These are phyloP conservation scores for Lathyrus oleraceus DNA, from an alignment of 306 rosid species.

Conservation along the genomic window DNA sequence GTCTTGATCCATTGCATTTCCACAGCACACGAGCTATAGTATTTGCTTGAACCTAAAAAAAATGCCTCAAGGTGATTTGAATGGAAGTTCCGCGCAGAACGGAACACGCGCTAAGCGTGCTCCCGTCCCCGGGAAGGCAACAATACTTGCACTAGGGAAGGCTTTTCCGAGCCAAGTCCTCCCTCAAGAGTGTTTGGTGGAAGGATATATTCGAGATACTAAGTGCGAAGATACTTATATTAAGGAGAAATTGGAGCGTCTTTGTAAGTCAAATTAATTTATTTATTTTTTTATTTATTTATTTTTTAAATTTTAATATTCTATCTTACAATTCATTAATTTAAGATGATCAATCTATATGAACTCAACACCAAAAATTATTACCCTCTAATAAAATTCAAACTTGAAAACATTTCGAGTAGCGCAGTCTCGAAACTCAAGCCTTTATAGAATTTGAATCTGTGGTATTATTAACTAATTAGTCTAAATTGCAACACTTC, in stretches of 20 bases:
- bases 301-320: no score
- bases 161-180: slow-evolving; percentile 85
- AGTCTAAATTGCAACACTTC: background rate
- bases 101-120: slow-evolving; percentile 40
- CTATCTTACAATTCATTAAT: no score
- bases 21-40: background rate
- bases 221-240: slow-evolving; percentile 69
- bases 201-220: slow-evolving; percentile 89
- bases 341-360: no score
- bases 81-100: slow-evolving; percentile 31
- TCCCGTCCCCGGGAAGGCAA: slow-evolving; percentile 73
- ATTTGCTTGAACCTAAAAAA: slow-evolving; percentile 23
- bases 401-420: no score
- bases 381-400: no score
- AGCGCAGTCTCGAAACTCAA: no score
- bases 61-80: slow-evolving; percentile 55
- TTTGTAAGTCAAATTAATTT: slow-evolving; percentile 63
- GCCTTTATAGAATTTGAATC: no score
- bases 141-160: slow-evolving; percentile 86
- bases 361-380: no score
- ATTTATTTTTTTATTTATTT: background rate
- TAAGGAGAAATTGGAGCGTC: slow-evolving; percentile 83
- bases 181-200: slow-evolving; percentile 95
- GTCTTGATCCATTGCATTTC: slow-evolving; percentile 25
- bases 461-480: no score